Evolutionary conservation across 441 rosid genomes (phyloP).

Genomic region (Biscutella laevigata): DNA sequence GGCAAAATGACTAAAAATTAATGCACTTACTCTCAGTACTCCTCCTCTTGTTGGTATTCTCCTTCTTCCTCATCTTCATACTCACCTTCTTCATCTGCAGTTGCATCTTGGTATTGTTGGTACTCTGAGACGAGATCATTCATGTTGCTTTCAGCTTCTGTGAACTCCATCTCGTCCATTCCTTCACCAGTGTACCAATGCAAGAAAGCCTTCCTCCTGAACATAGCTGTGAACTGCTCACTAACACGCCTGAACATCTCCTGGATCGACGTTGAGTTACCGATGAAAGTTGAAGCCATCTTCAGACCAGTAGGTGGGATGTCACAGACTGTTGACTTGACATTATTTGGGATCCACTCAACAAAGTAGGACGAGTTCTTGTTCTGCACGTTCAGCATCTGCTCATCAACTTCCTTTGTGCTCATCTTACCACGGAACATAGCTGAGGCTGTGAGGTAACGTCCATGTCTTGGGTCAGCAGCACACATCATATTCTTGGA

Average conservation of each 20-base stretch:
- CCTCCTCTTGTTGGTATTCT: conserved; percentile 34
- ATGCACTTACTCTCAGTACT: conserved; percentile 16
- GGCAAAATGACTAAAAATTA: no score
- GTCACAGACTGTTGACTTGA: conserved; percentile 52
- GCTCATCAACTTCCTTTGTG: conserved; percentile 56
- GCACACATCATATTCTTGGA: conserved; percentile 65
- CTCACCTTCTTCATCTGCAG: conserved; percentile 41
- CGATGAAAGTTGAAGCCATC: conserved; percentile 52
- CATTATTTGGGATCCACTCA: conserved; percentile 54
- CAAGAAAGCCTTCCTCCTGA: conserved; percentile 58
- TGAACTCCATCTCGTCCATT: conserved; percentile 60
- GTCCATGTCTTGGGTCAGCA: conserved; percentile 50
- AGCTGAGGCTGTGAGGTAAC: conserved; percentile 51
- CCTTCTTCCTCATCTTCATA: conserved; percentile 36
- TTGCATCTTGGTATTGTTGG: conserved; percentile 59
- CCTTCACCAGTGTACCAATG: conserved; percentile 58
- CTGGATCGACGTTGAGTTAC: conserved; percentile 48
- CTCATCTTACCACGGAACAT: conserved; percentile 62
- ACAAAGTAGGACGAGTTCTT: conserved; percentile 57
- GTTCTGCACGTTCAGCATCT: conserved; percentile 54
- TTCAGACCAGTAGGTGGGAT: conserved; percentile 45
- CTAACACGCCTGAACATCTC: conserved; percentile 54
- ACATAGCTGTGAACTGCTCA: conserved; percentile 59
- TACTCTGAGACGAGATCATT: conserved; percentile 56
- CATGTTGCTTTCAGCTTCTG: conserved; percentile 45